Base-by-base conservation (phyloP, 192 early-diverging fungal genomes). In the Podila epicladia region DNA sequence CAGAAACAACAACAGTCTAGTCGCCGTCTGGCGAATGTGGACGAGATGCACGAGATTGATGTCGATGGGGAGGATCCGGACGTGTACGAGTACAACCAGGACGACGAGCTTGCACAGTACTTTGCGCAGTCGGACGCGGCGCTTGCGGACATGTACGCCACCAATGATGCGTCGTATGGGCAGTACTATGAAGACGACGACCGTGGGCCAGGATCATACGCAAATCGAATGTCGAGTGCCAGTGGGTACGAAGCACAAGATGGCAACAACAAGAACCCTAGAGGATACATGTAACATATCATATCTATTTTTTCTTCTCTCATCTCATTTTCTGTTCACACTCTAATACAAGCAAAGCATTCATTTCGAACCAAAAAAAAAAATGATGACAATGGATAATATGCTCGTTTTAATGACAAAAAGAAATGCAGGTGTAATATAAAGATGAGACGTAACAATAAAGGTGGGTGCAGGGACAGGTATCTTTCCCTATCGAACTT, bases 71-170 rank as follows among this genome's bases (percentile, higher is more conserved):
- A 72, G 12, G 38, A 80, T 65, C 71, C 60, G n/a, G 77, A 80
- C 53, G 77, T 69, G 45, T 73, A 73, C 66, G 77, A 80, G 60
- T 73, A 80, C 55, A 69, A 65, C 28, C 77, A 80, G 29, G 77
- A 80, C 55, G 77, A 80, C 58, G 71, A 73, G 35, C 32, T 80
- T 31, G 71, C 77, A 9, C 77, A 73, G 49, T 80, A 69, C 55
- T 80, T 80, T 65, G 77, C 77, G 49, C 71, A 80, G 11, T 72
- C 77, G 26, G 77, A 80, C 59, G 69, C 61, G 12, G 65, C 55
- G 31, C 45, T 79, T 51, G 70, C 68, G 8, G 20, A 37, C 5
- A 67, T 60, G 35, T 63, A 72, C 26, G 53, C 55, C 22, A 57
- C 50, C 37, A 35, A 65, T 8, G 59, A 32, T 28, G 31, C 28